A percentile compares a stretch with the other conserved stretches of the same genome.
Evolutionary conservation across 2,329 filamentous ascomycete species (phyloP).

Genomic region (Coleophoma crateriformis): DNA sequence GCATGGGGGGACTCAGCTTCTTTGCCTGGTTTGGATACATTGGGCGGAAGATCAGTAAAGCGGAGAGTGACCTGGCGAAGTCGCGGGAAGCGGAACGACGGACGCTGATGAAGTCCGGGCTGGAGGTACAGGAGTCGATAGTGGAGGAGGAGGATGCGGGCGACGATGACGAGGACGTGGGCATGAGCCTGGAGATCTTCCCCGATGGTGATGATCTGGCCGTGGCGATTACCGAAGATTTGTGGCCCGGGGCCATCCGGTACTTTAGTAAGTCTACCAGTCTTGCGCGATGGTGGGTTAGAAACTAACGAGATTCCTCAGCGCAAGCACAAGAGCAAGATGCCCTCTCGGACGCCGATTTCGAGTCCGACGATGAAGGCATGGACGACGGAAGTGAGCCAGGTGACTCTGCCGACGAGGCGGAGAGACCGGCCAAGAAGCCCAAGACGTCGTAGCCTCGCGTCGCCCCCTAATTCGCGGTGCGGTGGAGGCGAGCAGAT

Average conservation of each 20-base stretch:
- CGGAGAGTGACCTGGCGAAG: slow-evolving; percentile 60
- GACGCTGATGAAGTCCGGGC: slow-evolving; percentile 32
- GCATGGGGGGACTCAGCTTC: slow-evolving; percentile 68
- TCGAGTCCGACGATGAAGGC: slow-evolving; percentile 57
- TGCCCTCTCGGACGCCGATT: slow-evolving; percentile 62
- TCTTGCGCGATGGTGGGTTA: not conserved
- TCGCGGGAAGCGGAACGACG: slow-evolving; percentile 57
- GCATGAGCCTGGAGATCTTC: slow-evolving; percentile 75
- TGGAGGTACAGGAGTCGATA: slow-evolving; percentile 42
- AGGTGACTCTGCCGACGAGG: not conserved
- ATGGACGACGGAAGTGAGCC: slow-evolving; percentile 20
- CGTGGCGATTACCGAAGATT: slow-evolving; percentile 74
- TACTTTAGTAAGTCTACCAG: slow-evolving; percentile 70
- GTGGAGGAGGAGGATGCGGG: slow-evolving; percentile 32
- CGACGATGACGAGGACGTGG: slow-evolving; percentile 49
- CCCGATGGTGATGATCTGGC: slow-evolving; percentile 82
- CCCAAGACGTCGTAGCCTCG: not conserved
- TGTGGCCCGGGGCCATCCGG: slow-evolving; percentile 83
- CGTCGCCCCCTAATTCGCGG: too few species aligned
- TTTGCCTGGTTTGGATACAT: slow-evolving; percentile 86
- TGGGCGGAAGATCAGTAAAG: slow-evolving; percentile 62
- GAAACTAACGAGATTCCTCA: slow-evolving; percentile 33
- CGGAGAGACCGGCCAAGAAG: slow-evolving; percentile 13
- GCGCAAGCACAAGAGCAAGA: slow-evolving; percentile 68
- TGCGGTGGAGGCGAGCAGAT: too few species aligned